A percentile compares a stretch with the other conserved stretches of the same genome.
phyloP scores from a whole-genome alignment of 2,329 filamentous ascomycete species.

The Erysiphe neolycopersici region DNA sequence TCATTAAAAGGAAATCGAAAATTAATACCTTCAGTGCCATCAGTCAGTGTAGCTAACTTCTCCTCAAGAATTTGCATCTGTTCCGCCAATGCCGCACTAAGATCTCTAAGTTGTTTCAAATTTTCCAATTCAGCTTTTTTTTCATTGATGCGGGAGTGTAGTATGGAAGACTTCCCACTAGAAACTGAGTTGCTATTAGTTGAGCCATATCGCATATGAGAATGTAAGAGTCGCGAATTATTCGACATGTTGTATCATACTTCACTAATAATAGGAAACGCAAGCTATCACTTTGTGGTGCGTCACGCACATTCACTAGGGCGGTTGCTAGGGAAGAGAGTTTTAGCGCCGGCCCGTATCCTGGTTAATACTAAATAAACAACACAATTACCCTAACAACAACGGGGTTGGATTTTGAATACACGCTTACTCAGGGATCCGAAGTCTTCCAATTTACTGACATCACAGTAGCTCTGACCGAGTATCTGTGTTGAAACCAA shows the following conservation, averaged over 20 bases:
- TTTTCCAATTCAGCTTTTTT: slow-evolving; percentile 66
- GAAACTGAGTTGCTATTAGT: slow-evolving; percentile 22
- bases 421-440: no score
- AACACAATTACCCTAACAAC: no score
- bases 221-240: slow-evolving; percentile 29
- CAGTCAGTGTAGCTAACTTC: slow-evolving; percentile 49
- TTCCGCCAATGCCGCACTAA: slow-evolving; percentile 50
- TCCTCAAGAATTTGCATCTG: slow-evolving; percentile 66
- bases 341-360: no score
- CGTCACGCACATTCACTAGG: no score
- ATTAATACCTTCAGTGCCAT: slow-evolving; percentile 48
- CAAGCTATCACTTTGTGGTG: no score
- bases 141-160: slow-evolving; percentile 54
- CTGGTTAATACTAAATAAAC: no score
- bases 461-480: no score
- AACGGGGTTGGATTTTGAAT: no score
- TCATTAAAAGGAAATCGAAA: not conserved
- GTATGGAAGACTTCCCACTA: slow-evolving; percentile 36
- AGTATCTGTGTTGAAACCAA: no score
- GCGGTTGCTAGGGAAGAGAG: no score
- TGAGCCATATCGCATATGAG: slow-evolving; percentile 38
- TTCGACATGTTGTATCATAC: slow-evolving; percentile 24
- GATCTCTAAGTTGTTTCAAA: slow-evolving; percentile 48
- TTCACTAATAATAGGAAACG: no score
- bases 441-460: no score